A percentile compares a stretch with the other conserved stretches of the same genome.
These are phyloP conservation scores for Hygrophoropsis aurantiaca DNA, from an alignment of 768 basidiomycete genomes.

Conservation along the genomic window DNA sequence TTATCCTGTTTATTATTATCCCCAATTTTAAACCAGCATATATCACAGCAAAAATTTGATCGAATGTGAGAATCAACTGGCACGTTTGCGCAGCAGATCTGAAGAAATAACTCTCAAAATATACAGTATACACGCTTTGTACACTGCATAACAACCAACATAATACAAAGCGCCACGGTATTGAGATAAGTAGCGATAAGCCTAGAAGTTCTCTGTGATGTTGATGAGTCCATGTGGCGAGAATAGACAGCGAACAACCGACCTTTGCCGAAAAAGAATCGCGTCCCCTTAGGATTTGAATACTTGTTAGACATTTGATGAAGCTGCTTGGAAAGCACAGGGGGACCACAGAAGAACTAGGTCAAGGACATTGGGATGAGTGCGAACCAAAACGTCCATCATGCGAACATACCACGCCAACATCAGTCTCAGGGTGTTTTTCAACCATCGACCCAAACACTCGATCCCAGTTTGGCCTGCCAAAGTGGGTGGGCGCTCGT, in stretches of 20 bases:
- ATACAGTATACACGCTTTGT: too few relatives aligned
- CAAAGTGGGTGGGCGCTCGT: conserved; percentile 90
- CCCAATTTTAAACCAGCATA: background rate
- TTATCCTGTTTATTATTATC: background rate
- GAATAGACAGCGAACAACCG: conserved; percentile 19
- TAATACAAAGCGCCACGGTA: too few relatives aligned
- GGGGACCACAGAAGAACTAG: conserved; percentile 85
- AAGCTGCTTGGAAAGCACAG: conserved; percentile 65
- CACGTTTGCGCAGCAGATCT: too few relatives aligned
- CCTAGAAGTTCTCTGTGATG: conserved; percentile 20
- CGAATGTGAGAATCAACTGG: too few relatives aligned
- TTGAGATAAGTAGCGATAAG: background rate
- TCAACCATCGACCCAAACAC: conserved; percentile 72
- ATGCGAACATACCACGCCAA: conserved; percentile 64
- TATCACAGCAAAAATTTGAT: too few relatives aligned
- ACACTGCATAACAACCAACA: too few relatives aligned
- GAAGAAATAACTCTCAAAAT: too few relatives aligned
- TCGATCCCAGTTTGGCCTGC: conserved; percentile 83
- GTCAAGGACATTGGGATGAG: conserved; percentile 1
- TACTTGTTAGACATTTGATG: conserved; percentile 86
- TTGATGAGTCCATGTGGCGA: background rate
- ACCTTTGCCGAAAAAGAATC: conserved; percentile 94
- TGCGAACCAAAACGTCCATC: background rate
- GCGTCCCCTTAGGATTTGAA: conserved; percentile 71
- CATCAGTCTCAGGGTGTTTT: conserved; percentile 86